Base-by-base conservation (phyloP, 2,329 filamentous ascomycete species). In the Leptographium flavum region DNA sequence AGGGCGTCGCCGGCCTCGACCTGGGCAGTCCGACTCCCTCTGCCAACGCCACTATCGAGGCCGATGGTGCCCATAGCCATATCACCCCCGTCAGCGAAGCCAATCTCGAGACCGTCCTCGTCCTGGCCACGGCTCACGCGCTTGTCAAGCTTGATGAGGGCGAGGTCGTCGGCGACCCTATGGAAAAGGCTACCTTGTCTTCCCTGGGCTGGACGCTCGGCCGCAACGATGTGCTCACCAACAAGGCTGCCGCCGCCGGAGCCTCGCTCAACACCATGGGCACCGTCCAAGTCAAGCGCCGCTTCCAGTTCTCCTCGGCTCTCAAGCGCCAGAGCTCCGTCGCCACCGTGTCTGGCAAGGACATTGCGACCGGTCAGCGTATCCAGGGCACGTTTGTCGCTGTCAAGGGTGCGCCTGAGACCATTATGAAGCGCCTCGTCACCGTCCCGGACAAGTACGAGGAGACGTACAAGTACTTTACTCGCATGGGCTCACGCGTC, bases 381-480 rank as follows among this genome's bases (percentile, higher is more conserved):
- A 68, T 81, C 49, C 85, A 79, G 59, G 82, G 84, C 50, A 95
- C 92, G 0, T 94, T 98, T 59, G 90, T 87, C 45, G 87, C 81
- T 60, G 92, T 96, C 53, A 98, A 98, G 68, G 92, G 92, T 59
- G 92, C 92, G 8, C 92, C 92, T 1, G 92, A 98, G 67, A 98
- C 92, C 0, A 95, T 98, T 56, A 80, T 86, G 63, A 88, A 84
- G 59, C 95, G 95, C 84, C 73, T 98, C 50, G 73, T 86, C 31
- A 73, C 81, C 30, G 76, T 87, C 10, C 92, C 92, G 8, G 71
- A 78, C 1, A 79, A 94, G 59, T 98, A 98, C 57, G 92, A 98
- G 60, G 92, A 96, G 65, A 98, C 92, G 0, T 98, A 80, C 75
- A 98, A 96, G 64, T 87, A 94, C 66, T 98, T 96, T 58, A 96